Conservation (phyloP, 2,329 filamentous ascomycete species). For the Colletotrichum ledebouriae region DNA sequence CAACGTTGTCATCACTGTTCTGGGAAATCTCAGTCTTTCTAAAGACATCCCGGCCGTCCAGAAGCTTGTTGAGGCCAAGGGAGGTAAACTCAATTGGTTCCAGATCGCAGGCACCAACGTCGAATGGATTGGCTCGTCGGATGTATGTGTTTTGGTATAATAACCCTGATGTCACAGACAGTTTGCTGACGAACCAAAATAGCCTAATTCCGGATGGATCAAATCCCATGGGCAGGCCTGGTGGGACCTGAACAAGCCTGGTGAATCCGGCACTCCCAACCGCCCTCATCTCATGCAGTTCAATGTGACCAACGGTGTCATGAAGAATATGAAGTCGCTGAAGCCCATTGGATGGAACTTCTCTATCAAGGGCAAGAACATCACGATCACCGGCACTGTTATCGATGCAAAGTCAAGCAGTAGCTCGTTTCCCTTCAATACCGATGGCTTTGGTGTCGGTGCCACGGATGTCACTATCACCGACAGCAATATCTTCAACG, state of each 20-base stretch:
- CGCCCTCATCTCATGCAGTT: constrained; percentile 58
- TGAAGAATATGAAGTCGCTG: constrained; percentile 56
- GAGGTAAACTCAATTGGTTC: constrained; percentile 54
- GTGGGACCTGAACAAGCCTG: constrained; percentile 58
- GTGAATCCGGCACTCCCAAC: constrained; percentile 53
- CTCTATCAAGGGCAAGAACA: constrained; percentile 54
- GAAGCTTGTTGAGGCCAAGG: constrained; percentile 50
- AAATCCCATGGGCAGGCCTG: constrained; percentile 59
- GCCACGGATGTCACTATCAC: constrained; percentile 49
- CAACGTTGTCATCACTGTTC: constrained; percentile 57
- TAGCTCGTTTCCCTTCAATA: constrained; percentile 57
- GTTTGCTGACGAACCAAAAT: constrained; percentile 3
- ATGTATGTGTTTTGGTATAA: constrained; percentile 46
- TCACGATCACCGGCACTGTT: constrained; percentile 55
- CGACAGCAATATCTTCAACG: constrained; percentile 54
- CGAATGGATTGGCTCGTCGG: constrained; percentile 51
- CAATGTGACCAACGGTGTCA: constrained; percentile 52
- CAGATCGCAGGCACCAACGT: constrained; percentile 51
- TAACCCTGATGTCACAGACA: neutral
- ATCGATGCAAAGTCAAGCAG: constrained; percentile 55
- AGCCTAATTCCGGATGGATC: constrained; percentile 55
- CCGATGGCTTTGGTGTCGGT: constrained; percentile 52
- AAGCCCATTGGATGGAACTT: constrained; percentile 61
- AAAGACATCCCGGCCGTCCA: constrained; percentile 55
- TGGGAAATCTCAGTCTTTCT: constrained; percentile 59